Percentiles rank a stretch among this genome's conserved stretches.
These are phyloP conservation scores for Penicillium vulpinum DNA, from an alignment of 2,329 filamentous ascomycete species.

Conservation along the genomic window DNA sequence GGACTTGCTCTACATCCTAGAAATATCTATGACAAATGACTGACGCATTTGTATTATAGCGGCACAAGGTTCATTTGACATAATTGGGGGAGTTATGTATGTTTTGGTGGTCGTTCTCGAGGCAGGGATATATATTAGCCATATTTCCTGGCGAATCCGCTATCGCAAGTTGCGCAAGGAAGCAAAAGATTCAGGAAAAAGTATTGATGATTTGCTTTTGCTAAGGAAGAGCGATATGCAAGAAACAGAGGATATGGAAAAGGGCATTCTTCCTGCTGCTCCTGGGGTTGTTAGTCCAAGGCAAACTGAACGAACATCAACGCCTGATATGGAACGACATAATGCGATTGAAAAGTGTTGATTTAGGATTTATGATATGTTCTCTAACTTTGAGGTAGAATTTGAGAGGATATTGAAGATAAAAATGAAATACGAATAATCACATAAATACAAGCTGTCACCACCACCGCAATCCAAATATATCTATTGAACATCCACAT, in stretches of 20 bases:
- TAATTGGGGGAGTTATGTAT: constrained; percentile 61
- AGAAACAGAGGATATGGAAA: constrained; percentile 8
- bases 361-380: neutral
- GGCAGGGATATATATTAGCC: constrained; percentile 60
- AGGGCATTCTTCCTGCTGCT: neutral
- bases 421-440: neutral
- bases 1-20: constrained; percentile 13
- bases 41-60: constrained; percentile 41
- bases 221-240: constrained; percentile 6
- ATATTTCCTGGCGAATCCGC: constrained; percentile 60
- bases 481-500: neutral
- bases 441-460: neutral
- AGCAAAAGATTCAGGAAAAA: constrained; percentile 54
- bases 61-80: constrained; percentile 62
- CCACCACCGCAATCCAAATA: neutral
- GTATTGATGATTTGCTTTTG: constrained; percentile 57
- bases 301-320: neutral
- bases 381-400: neutral
- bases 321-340: neutral
- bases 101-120: constrained; percentile 62
- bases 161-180: constrained; percentile 54
- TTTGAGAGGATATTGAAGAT: neutral
- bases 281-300: constrained; percentile 1
- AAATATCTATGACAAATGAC: neutral
- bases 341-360: neutral